These are phyloP conservation scores for Thamnidium elegans DNA, from an alignment of 192 early-diverging fungal species.

Conservation along the genomic window DNA sequence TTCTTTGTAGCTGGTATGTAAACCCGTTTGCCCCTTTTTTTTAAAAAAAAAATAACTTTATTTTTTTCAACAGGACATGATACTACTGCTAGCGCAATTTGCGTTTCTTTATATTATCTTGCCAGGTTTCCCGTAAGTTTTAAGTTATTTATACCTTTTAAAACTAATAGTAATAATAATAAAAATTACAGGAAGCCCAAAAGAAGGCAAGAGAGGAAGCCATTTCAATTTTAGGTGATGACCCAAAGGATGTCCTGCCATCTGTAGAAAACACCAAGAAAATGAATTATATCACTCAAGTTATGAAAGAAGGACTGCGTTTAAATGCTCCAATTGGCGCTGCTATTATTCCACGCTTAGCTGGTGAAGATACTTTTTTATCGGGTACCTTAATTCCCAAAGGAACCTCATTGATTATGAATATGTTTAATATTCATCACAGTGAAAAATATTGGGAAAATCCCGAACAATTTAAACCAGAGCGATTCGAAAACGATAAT, in stretches of 20 bases:
- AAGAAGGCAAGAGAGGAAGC: slow-evolving; percentile 29
- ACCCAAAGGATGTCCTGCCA: slow-evolving; percentile 21
- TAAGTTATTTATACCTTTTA: background rate
- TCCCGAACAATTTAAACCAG: background rate
- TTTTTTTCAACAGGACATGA: slow-evolving; percentile 14
- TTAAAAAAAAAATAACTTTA: background rate
- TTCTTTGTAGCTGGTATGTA: slow-evolving; percentile 53
- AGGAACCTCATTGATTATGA: background rate
- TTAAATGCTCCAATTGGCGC: slow-evolving; percentile 1
- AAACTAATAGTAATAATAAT: background rate
- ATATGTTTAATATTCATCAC: background rate
- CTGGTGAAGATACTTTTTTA: background rate
- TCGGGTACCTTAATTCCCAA: background rate
- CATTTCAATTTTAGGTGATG: slow-evolving; percentile 19
- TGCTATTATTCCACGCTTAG: background rate
- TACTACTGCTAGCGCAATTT: slow-evolving; percentile 31
- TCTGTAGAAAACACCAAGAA: slow-evolving; percentile 19
- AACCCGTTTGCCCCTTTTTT: slow-evolving; percentile 1
- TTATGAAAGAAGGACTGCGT: slow-evolving; percentile 29
- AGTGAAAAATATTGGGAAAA: background rate
- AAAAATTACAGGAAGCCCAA: slow-evolving; percentile 26
- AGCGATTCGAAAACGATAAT: background rate
- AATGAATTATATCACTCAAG: slow-evolving; percentile 23
- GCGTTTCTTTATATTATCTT: slow-evolving; percentile 44
- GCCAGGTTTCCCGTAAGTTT: slow-evolving; percentile 35